Conservation (phyloP, 108 stramenopile genomes). For the Epipyxis sp. region DNA sequence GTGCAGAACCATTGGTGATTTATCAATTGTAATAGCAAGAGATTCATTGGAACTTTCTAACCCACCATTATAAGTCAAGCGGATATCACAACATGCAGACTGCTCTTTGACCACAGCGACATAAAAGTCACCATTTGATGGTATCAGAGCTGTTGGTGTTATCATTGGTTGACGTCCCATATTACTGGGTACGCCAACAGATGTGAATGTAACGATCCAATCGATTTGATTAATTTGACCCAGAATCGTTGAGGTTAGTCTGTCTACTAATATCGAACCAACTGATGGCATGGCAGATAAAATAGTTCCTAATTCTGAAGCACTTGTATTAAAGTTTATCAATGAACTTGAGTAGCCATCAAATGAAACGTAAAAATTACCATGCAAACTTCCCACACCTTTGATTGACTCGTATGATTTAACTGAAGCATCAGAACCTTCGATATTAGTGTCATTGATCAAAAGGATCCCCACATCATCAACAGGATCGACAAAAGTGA, state of each 20-base stretch:
- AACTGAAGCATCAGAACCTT: not conserved
- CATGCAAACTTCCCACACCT: constrained; percentile 22
- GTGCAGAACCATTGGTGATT: not conserved
- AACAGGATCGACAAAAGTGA: constrained; percentile 9
- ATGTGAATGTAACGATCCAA: constrained; percentile 19
- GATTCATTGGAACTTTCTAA: not conserved
- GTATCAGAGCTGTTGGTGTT: not conserved
- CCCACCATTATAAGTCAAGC: constrained; percentile 20
- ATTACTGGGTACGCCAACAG: not conserved
- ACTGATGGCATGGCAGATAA: not conserved
- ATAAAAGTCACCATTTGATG: not conserved
- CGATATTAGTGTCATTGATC: not conserved
- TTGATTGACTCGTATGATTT: not conserved
- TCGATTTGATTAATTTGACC: not conserved
- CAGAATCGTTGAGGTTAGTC: not conserved
- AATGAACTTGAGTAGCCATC: not conserved
- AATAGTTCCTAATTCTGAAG: not conserved
- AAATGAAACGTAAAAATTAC: not conserved
- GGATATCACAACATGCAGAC: constrained; percentile 19
- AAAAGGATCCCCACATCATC: not conserved
- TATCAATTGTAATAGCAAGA: not conserved
- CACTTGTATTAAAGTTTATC: not conserved
- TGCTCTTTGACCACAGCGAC: not conserved
- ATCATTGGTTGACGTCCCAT: not conserved
- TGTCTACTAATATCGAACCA: not conserved